Conservation (phyloP, 306 rosid genomes). For the Dryas octopetala region DNA sequence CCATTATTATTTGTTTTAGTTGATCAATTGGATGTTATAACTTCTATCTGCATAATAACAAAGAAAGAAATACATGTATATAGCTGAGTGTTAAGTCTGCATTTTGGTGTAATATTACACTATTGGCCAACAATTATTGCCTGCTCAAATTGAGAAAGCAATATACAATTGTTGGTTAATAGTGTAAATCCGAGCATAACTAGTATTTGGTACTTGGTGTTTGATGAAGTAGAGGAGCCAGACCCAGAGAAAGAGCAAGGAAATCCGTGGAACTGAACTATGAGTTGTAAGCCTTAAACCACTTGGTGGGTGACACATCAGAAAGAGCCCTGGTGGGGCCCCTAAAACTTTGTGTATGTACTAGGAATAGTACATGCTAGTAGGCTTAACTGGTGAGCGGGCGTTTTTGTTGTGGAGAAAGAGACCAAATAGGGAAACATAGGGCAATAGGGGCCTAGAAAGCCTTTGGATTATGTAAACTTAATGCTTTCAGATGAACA, state of each 20-base stretch:
- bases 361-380: constrained; percentile 33
- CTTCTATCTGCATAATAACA: no score
- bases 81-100: no score
- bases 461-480: constrained; percentile 39
- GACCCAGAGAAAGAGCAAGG: constrained; percentile 27
- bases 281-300: constrained; percentile 79
- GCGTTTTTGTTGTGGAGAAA: constrained; percentile 18
- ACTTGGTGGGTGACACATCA: constrained; percentile 88
- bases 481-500: constrained; percentile 32
- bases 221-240: constrained; percentile 23
- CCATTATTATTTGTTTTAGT: no score
- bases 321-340: constrained; percentile 48
- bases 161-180: neutral
- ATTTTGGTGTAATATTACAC: no score
- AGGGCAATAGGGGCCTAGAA: constrained; percentile 35
- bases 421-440: constrained; percentile 30
- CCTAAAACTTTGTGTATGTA: constrained; percentile 26
- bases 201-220: neutral
- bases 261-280: constrained; percentile 33
- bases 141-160: no score
- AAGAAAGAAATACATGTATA: no score
- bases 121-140: no score
- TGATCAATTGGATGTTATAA: no score
- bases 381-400: constrained; percentile 28
- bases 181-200: neutral